A percentile compares a stretch with the other conserved stretches of the same genome.
Evolutionary conservation across 495 filamentous ascomycete species (phyloP).

Genomic region (Penicillium psychrofluorescens): DNA sequence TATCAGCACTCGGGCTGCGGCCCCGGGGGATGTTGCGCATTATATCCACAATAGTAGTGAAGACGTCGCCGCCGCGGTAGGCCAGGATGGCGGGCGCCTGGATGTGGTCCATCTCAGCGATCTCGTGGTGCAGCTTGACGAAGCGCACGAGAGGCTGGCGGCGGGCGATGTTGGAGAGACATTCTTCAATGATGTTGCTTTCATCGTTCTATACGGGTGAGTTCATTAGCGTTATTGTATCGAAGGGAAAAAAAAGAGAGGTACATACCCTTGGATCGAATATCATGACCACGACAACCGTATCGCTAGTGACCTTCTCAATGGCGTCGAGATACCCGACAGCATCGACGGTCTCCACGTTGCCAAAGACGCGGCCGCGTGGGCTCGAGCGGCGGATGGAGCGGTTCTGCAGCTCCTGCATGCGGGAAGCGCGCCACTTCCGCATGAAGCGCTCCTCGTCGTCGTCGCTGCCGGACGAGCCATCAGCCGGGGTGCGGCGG

Average conservation of each 20-base stretch:
- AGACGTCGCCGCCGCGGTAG: constrained; percentile 83
- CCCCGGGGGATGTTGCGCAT: constrained; percentile 75
- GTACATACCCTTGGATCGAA: constrained; percentile 76
- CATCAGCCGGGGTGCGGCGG: constrained; percentile 21
- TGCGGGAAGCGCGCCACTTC: constrained; percentile 71
- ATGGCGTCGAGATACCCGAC: constrained; percentile 89
- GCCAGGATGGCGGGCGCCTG: constrained; percentile 83
- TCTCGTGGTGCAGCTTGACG: constrained; percentile 82
- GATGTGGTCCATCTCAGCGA: constrained; percentile 91
- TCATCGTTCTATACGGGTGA: constrained; percentile 55
- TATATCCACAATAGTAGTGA: constrained; percentile 81
- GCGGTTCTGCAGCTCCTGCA: constrained; percentile 67
- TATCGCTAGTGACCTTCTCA: constrained; percentile 75
- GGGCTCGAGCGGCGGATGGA: constrained; percentile 49
- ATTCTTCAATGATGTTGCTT: constrained; percentile 68
- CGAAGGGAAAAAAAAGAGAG: constrained; percentile 11
- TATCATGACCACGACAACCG: constrained; percentile 88
- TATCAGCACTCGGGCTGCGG: constrained; percentile 49
- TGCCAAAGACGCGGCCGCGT: constrained; percentile 68
- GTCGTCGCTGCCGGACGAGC: constrained; percentile 39
- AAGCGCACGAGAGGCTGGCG: constrained; percentile 69
- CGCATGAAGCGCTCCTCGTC: constrained; percentile 78
- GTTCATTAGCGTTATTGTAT: constrained; percentile 10
- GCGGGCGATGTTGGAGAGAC: constrained; percentile 62
- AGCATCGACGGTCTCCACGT: constrained; percentile 78